Evolutionary conservation across 352 stramenopile species (phyloP).

Genomic region (Hyaloperonospora arabidopsidis): DNA sequence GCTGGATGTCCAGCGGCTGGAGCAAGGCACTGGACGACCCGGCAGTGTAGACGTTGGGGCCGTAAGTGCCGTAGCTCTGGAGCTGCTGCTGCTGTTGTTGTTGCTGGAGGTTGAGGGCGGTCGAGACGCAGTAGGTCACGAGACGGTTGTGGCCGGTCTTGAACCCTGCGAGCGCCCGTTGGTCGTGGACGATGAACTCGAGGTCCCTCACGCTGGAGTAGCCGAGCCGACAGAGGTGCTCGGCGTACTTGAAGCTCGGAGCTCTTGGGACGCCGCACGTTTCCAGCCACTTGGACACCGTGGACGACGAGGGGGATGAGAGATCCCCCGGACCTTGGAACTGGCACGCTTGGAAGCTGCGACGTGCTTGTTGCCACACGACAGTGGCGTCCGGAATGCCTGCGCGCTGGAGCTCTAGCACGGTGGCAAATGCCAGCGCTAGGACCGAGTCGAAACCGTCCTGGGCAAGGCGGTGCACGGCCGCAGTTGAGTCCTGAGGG

Average conservation of each 20-base stretch:
- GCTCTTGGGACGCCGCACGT: constrained; percentile 43
- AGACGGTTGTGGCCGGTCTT: constrained; percentile 41
- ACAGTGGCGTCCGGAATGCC: constrained; percentile 45
- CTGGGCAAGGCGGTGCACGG: constrained; percentile 32
- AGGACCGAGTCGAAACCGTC: constrained; percentile 58
- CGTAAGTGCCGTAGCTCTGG: constrained; percentile 19
- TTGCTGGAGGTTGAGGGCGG: constrained; percentile 22
- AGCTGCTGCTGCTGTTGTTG: constrained; percentile 3
- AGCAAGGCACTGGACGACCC: constrained; percentile 40
- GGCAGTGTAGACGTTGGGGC: constrained; percentile 26
- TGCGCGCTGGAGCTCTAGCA: constrained; percentile 39
- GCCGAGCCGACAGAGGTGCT: constrained; percentile 46
- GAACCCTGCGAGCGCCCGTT: constrained; percentile 36
- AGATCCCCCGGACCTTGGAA: constrained; percentile 29
- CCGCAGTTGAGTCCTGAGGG: constrained; percentile 23
- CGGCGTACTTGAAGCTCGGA: constrained; percentile 45
- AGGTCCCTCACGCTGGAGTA: constrained; percentile 54
- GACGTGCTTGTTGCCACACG: constrained; percentile 38
- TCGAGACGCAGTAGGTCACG: constrained; percentile 36
- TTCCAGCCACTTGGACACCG: constrained; percentile 57
- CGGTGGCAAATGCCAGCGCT: constrained; percentile 42
- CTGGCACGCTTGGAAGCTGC: constrained; percentile 36
- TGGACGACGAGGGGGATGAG: constrained; percentile 30
- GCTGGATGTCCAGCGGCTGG: constrained; percentile 44
- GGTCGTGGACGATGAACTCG: constrained; percentile 48